Evolutionary conservation across 2,329 filamentous ascomycete genomes (phyloP).

Genomic region (Gnomoniopsis smithogilvyi): DNA sequence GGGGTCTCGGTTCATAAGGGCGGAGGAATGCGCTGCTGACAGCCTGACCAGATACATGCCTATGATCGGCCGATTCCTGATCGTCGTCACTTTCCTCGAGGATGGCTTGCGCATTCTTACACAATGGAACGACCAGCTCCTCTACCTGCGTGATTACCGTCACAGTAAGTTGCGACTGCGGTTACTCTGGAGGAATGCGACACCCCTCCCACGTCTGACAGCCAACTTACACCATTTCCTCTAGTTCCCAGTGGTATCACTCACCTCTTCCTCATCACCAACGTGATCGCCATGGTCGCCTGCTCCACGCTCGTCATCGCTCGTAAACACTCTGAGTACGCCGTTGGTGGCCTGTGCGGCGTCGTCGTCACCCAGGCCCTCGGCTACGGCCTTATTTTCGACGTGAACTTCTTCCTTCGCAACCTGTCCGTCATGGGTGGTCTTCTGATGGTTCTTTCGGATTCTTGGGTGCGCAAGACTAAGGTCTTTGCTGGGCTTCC

Average conservation of each 20-base stretch:
- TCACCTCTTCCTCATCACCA: constrained; percentile 86
- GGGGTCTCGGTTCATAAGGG: not conserved
- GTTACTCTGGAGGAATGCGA: not conserved
- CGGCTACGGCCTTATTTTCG: constrained; percentile 96
- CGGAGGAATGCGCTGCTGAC: constrained; percentile 21
- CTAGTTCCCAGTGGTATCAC: constrained; percentile 84
- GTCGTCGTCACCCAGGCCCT: constrained; percentile 93
- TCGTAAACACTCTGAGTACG: constrained; percentile 90
- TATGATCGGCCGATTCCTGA: constrained; percentile 92
- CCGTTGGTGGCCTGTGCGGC: constrained; percentile 82
- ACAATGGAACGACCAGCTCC: constrained; percentile 93
- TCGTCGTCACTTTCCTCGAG: constrained; percentile 97
- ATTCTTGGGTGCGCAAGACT: constrained; percentile 96
- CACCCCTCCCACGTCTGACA: not conserved
- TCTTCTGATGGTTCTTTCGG: constrained; percentile 94
- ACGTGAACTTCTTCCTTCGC: constrained; percentile 99
- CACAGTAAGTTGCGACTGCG: constrained; percentile 65
- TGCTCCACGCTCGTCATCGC: constrained; percentile 86
- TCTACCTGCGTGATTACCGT: constrained; percentile 89
- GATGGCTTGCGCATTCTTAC: constrained; percentile 95
- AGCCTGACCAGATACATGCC: constrained; percentile 72
- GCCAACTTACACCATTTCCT: constrained; percentile 3
- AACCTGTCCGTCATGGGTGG: constrained; percentile 97
- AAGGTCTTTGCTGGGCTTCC: constrained; percentile 95
- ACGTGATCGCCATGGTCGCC: constrained; percentile 81